phyloP scores from a whole-genome alignment of 441 rosid genomes.

The Melastoma candidum region DNA sequence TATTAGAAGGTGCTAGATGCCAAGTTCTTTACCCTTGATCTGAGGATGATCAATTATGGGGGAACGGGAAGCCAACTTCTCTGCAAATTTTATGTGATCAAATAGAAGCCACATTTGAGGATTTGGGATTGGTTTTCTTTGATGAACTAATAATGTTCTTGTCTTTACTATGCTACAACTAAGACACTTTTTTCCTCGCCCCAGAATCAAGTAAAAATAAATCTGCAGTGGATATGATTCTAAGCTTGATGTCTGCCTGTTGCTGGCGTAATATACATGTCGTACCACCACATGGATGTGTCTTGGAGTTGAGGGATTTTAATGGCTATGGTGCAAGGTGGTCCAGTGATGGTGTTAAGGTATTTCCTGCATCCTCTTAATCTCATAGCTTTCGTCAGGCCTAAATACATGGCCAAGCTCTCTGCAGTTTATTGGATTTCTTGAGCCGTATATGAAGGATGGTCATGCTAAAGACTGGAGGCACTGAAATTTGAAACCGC shows the following conservation, averaged over 20 bases:
- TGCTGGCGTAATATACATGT: constrained; percentile 63
- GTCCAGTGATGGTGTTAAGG: constrained; percentile 67
- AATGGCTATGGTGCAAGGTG: constrained; percentile 71
- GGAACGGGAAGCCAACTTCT: no score
- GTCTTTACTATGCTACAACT: no score
- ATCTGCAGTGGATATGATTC: constrained; percentile 38
- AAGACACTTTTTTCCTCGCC: no score
- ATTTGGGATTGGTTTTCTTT: no score
- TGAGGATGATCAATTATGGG: no score
- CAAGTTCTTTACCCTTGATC: no score
- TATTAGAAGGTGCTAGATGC: no score
- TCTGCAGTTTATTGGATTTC: constrained; percentile 68
- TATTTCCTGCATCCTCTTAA: constrained; percentile 13
- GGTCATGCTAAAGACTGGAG: constrained; percentile 64
- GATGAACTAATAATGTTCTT: no score
- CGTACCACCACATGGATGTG: constrained; percentile 53
- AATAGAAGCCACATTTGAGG: no score
- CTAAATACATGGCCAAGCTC: constrained; percentile 3
- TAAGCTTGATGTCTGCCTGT: constrained; percentile 29
- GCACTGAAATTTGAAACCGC: constrained; percentile 25
- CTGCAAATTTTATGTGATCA: no score
- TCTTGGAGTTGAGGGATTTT: constrained; percentile 57
- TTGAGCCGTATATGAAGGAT: constrained; percentile 66
- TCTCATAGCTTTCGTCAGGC: no score
- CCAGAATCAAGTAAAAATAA: constrained; percentile 51